Conservation (phyloP, 441 rosid species). For the Corymbia citriodora region DNA sequence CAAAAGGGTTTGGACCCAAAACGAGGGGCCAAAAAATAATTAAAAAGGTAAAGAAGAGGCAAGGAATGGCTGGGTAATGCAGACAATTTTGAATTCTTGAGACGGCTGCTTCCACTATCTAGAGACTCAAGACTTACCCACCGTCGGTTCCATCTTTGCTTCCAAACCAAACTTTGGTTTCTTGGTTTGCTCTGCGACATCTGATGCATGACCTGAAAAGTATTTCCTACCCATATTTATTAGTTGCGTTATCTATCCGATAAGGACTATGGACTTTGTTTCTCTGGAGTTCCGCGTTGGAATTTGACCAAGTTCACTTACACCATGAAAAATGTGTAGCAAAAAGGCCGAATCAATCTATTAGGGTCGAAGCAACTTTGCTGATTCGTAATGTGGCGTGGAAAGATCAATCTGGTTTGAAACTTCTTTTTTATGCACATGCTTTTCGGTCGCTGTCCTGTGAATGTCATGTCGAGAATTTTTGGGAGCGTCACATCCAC, state of each 20-base stretch:
- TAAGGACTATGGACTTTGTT: neutral
- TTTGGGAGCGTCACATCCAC: neutral
- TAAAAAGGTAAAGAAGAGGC: neutral
- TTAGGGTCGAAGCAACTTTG: neutral
- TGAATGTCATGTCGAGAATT: neutral
- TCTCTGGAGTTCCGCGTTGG: neutral
- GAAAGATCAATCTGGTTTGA: neutral
- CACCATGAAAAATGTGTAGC: neutral
- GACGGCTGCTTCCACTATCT: neutral
- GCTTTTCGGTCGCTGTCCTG: neutral
- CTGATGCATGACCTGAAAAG: neutral
- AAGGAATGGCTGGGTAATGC: neutral
- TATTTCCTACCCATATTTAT: neutral
- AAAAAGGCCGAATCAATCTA: neutral
- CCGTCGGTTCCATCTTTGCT: neutral
- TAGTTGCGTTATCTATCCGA: neutral
- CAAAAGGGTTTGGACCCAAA: neutral
- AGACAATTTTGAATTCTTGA: neutral
- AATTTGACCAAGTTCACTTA: neutral
- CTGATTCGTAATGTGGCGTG: neutral
- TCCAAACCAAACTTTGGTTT: neutral
- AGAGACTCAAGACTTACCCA: neutral
- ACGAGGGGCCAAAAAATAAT: neutral
- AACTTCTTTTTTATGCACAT: neutral
- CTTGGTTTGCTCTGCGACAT: neutral